Percentiles rank a stretch among this genome's conserved stretches.
Conservation (phyloP, 179 eudicot species). For the Beta corolliflora region DNA sequence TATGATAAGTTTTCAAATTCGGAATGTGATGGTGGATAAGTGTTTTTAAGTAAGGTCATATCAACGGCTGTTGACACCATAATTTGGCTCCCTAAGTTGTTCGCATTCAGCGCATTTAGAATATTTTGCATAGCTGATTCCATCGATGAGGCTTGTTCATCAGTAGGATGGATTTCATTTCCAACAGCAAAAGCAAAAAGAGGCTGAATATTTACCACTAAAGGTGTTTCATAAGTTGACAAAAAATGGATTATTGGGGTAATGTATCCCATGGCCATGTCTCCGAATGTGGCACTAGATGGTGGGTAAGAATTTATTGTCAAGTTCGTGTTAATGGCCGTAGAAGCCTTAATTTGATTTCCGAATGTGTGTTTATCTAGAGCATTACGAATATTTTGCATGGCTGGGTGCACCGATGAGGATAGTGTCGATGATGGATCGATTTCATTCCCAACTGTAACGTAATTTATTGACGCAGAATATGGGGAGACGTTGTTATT, state of each 20-base stretch:
- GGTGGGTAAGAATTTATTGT: too few relatives aligned
- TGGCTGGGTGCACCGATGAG: constrained; percentile 46
- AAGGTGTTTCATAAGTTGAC: too few relatives aligned
- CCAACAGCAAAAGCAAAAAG: background rate
- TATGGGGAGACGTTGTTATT: background rate
- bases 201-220: too few relatives aligned
- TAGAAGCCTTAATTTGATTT: constrained; percentile 42
- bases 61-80: constrained; percentile 38
- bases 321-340: constrained; percentile 4
- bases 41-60: background rate
- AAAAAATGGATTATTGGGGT: too few relatives aligned
- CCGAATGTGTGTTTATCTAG: constrained; percentile 28
- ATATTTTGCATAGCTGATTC: constrained; percentile 53
- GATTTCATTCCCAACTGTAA: constrained; percentile 30
- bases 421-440: constrained; percentile 21
- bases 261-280: too few relatives aligned
- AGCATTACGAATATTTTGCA: constrained; percentile 43
- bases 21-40: background rate
- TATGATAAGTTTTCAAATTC: background rate
- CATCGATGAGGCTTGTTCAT: constrained; percentile 24
- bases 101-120: constrained; percentile 30
- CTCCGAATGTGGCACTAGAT: too few relatives aligned
- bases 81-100: constrained; percentile 35
- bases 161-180: constrained; percentile 38
- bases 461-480: background rate